Percentiles rank a stretch among this genome's conserved stretches.
Conservation (phyloP, 805 yeast species). For the Metschnikowia lochheadii region DNA sequence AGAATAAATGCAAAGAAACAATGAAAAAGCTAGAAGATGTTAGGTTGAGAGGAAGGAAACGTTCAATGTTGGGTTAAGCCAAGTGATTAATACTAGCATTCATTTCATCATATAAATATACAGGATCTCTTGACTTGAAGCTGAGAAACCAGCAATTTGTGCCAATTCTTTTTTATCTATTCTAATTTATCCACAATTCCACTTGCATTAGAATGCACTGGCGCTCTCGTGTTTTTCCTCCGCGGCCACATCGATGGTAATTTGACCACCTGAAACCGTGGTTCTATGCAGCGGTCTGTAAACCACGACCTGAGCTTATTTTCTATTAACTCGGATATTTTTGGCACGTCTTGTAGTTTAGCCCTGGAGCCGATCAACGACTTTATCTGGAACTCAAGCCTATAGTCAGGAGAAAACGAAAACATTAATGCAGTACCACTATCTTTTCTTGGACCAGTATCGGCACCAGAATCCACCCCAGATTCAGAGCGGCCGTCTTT, state of each 20-base stretch:
- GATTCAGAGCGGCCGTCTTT: neutral
- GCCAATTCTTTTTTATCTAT: neutral
- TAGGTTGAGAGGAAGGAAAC: conserved; percentile 86
- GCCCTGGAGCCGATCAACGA: conserved; percentile 92
- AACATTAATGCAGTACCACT: conserved; percentile 74
- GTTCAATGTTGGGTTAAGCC: conserved; percentile 78
- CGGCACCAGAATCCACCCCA: neutral
- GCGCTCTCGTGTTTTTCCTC: conserved; percentile 36
- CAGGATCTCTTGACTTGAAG: neutral
- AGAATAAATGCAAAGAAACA: conserved; percentile 48
- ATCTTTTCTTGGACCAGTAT: neutral
- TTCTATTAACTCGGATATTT: conserved; percentile 80
- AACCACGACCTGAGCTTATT: conserved; percentile 82
- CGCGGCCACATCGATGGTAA: conserved; percentile 87
- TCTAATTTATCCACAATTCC: conserved; percentile 21
- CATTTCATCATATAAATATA: neutral
- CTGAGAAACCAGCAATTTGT: neutral
- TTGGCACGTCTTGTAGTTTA: conserved; percentile 88
- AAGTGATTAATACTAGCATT: neutral
- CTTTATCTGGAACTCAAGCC: conserved; percentile 82
- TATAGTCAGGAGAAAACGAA: conserved; percentile 87
- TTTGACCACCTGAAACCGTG: conserved; percentile 80
- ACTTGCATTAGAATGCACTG: conserved; percentile 17
- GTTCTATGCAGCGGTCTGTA: conserved; percentile 88
- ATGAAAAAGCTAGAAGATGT: conserved; percentile 73